Conservation (phyloP, 352 stramenopile species). For the Paralagenidium karlingii region DNA sequence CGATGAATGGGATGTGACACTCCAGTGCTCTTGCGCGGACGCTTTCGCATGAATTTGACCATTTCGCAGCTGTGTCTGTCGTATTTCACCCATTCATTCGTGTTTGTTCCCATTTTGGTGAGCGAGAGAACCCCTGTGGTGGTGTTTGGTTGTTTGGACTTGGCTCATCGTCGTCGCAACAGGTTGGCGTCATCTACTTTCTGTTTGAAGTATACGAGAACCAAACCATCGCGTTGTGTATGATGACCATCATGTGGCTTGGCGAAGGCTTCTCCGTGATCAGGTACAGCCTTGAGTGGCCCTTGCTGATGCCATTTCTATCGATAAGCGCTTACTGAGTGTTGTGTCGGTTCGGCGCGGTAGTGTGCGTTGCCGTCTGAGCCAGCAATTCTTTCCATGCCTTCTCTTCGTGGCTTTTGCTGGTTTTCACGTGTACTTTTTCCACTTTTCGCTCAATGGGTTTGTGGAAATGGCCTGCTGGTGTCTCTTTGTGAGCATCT, state of each 20-base stretch:
- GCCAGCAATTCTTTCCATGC: conserved; percentile 72
- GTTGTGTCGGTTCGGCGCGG: neutral
- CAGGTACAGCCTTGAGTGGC: too few relatives aligned
- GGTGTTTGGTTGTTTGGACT: neutral
- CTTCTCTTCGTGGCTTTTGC: conserved; percentile 92
- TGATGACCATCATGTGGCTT: conserved; percentile 81
- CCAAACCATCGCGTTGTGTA: conserved; percentile 80
- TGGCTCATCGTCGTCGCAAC: neutral
- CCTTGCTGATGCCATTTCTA: conserved; percentile 8
- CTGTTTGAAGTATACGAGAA: conserved; percentile 93
- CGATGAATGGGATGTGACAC: neutral
- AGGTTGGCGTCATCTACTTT: conserved; percentile 93
- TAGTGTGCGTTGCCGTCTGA: conserved; percentile 58
- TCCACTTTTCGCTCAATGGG: conserved; percentile 87
- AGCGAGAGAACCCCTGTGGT: neutral
- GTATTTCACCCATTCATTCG: conserved; percentile 86
- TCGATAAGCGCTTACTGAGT: neutral
- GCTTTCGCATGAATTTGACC: conserved; percentile 52
- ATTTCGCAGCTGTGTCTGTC: conserved; percentile 68
- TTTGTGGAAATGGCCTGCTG: conserved; percentile 85
- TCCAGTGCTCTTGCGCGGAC: conserved; percentile 71
- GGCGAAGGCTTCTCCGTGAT: conserved; percentile 88
- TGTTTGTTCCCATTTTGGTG: conserved; percentile 91
- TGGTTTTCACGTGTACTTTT: conserved; percentile 93
- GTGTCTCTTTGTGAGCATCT: conserved; percentile 17